Evolutionary conservation across 225 moss, liverwort and hornwort species (phyloP).

Genomic region (Marchantia polymorpha): DNA sequence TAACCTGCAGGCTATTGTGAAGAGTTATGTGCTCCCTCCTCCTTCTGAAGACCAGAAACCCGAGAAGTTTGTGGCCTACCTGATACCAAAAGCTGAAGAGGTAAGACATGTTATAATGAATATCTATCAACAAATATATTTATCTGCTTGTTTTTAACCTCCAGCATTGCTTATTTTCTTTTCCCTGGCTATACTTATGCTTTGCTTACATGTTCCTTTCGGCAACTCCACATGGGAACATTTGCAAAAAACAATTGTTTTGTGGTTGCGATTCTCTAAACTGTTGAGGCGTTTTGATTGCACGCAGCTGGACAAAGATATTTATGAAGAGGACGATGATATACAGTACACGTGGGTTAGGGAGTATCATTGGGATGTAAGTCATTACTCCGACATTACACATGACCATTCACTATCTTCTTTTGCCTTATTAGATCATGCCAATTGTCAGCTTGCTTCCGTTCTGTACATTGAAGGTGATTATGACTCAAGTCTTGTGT

Average conservation of each 20-base stretch:
- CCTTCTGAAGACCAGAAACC: conserved; percentile 55
- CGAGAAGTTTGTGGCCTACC: conserved; percentile 87
- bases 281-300: not conserved
- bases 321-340: conserved; percentile 81
- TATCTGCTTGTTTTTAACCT: too few species aligned
- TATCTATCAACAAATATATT: too few species aligned
- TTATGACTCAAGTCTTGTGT: not conserved
- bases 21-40: conserved; percentile 59
- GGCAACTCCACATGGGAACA: not conserved
- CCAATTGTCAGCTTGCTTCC: too few species aligned
- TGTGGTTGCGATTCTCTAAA: not conserved
- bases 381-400: conserved; percentile 12
- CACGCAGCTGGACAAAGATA: conserved; percentile 75
- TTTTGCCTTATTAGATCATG: too few species aligned
- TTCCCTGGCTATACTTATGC: not conserved
- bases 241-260: not conserved
- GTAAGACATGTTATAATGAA: conserved; percentile 31
- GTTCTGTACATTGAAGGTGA: too few species aligned
- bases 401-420: not conserved
- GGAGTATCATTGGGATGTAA: conserved; percentile 99
- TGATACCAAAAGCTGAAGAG: conserved; percentile 98
- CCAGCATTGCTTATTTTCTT: too few species aligned
- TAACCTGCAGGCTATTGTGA: conserved; percentile 70
- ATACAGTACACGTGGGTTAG: conserved; percentile 89
- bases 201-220: not conserved